phyloP scores from a whole-genome alignment of 495 filamentous ascomycete species.

The Lasiosphaeria miniovina region DNA sequence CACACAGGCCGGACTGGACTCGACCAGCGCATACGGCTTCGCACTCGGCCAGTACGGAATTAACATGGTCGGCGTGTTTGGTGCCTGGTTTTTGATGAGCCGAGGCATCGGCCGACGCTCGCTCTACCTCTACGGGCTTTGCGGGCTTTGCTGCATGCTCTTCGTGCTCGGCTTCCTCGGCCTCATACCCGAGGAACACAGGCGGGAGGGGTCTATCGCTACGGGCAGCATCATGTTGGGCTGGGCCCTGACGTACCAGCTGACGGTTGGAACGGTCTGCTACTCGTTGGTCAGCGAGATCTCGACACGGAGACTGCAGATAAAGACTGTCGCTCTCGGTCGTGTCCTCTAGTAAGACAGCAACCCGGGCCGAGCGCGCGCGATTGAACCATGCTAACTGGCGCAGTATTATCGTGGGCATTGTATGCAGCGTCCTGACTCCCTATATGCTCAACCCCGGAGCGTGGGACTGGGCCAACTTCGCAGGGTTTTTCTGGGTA shows the following conservation, averaged over 20 bases:
- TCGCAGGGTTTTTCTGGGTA: constrained; percentile 80
- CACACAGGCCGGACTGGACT: constrained; percentile 63
- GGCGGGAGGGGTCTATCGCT: constrained; percentile 56
- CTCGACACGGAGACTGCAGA: constrained; percentile 68
- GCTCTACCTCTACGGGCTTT: constrained; percentile 67
- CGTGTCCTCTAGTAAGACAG: constrained; percentile 60
- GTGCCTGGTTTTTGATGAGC: constrained; percentile 71
- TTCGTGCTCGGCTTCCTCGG: constrained; percentile 73
- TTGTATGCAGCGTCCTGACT: constrained; percentile 66
- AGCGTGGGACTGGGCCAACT: constrained; percentile 74
- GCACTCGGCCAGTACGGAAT: constrained; percentile 73
- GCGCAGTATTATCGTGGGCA: constrained; percentile 60
- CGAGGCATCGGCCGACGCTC: constrained; percentile 66
- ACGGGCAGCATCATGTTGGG: constrained; percentile 69
- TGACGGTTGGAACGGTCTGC: constrained; percentile 74
- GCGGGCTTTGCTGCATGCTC: constrained; percentile 62
- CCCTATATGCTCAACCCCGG: constrained; percentile 74
- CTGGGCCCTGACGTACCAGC: constrained; percentile 72
- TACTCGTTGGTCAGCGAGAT: constrained; percentile 76
- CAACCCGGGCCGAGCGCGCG: too few species aligned
- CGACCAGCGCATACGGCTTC: constrained; percentile 61
- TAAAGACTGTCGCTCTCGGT: constrained; percentile 66
- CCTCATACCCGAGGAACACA: constrained; percentile 54
- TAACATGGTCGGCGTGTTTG: constrained; percentile 69
- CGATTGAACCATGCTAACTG: constrained; percentile 14